phyloP scores from a whole-genome alignment of 2,329 filamentous ascomycete species.

The Aspergillus eucalypticola region DNA sequence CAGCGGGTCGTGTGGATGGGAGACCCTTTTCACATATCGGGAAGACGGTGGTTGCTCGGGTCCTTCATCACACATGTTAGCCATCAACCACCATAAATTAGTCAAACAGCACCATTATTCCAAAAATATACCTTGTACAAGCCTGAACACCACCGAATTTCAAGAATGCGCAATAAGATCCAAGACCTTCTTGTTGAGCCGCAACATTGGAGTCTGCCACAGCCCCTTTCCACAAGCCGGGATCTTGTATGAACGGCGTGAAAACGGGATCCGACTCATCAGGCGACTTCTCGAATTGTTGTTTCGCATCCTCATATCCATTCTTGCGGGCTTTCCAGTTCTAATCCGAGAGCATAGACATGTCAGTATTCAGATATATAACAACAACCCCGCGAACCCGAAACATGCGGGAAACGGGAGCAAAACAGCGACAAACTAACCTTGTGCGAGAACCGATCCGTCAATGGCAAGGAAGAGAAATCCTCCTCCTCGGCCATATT shows the following conservation, averaged over 20 bases:
- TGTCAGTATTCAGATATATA: constrained; percentile 22
- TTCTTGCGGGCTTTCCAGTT: constrained; percentile 96
- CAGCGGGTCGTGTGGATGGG: constrained; percentile 80
- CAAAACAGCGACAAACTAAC: constrained; percentile 24
- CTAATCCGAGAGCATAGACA: constrained; percentile 42
- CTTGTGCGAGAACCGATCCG: constrained; percentile 48
- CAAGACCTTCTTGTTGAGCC: constrained; percentile 89
- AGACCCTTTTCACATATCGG: constrained; percentile 90
- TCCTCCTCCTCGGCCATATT: constrained; percentile 48
- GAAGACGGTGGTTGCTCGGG: constrained; percentile 71
- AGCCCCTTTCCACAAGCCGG: constrained; percentile 85
- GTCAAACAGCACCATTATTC: not conserved
- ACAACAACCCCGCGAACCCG: not conserved
- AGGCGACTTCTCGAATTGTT: constrained; percentile 79
- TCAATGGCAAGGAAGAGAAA: constrained; percentile 45
- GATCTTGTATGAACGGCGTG: constrained; percentile 80
- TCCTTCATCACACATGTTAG: constrained; percentile 49
- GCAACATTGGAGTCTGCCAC: constrained; percentile 95
- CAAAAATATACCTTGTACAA: constrained; percentile 61
- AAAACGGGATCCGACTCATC: constrained; percentile 86
- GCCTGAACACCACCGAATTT: constrained; percentile 84
- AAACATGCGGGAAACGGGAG: too few relatives aligned
- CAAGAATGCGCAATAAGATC: constrained; percentile 84
- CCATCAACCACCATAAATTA: not conserved
- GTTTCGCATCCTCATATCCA: constrained; percentile 88